These are phyloP conservation scores for Megacollybia marginata DNA, from an alignment of 768 basidiomycete species.

Conservation along the genomic window DNA sequence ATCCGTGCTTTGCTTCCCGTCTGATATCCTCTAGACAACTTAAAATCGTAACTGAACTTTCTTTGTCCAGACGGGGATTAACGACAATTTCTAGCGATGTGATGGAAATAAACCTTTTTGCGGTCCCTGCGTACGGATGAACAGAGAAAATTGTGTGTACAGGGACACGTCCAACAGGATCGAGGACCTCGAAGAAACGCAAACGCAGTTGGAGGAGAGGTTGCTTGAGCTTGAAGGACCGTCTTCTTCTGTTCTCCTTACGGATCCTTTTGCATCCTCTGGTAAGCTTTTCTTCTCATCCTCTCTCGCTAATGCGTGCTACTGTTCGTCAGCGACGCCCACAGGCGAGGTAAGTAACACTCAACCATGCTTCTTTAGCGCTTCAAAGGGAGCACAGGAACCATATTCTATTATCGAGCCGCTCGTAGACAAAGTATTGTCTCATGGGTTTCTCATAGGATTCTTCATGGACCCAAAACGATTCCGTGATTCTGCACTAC, in stretches of 20 bases:
- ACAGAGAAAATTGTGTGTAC: slow-evolving; percentile 33
- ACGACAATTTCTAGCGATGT: slow-evolving; percentile 24
- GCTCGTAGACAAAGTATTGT: slow-evolving; percentile 52
- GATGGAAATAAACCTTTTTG: slow-evolving; percentile 33
- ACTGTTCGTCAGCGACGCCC: not conserved
- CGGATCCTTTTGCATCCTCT: slow-evolving; percentile 21
- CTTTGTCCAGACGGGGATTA: no score
- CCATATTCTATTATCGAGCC: not conserved
- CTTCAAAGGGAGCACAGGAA: no score
- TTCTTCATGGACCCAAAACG: slow-evolving; percentile 54
- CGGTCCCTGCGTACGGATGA: slow-evolving; percentile 28
- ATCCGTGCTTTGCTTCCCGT: no score
- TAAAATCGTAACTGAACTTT: no score
- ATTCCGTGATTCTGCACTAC: slow-evolving; percentile 39
- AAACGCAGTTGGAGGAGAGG: slow-evolving; percentile 29
- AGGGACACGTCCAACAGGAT: slow-evolving; percentile 30
- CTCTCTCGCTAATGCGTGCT: not conserved
- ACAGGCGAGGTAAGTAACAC: slow-evolving; percentile 20
- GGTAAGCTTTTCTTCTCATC: slow-evolving; percentile 5
- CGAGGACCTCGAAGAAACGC: slow-evolving; percentile 32
- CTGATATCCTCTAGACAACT: no score
- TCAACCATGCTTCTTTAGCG: slow-evolving; percentile 19
- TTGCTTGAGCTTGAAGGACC: slow-evolving; percentile 31
- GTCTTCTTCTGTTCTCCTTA: slow-evolving; percentile 21
- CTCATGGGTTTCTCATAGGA: slow-evolving; percentile 50